phyloP scores from a whole-genome alignment of 2,329 filamentous ascomycete genomes.

The Plenodomus biglobosus region DNA sequence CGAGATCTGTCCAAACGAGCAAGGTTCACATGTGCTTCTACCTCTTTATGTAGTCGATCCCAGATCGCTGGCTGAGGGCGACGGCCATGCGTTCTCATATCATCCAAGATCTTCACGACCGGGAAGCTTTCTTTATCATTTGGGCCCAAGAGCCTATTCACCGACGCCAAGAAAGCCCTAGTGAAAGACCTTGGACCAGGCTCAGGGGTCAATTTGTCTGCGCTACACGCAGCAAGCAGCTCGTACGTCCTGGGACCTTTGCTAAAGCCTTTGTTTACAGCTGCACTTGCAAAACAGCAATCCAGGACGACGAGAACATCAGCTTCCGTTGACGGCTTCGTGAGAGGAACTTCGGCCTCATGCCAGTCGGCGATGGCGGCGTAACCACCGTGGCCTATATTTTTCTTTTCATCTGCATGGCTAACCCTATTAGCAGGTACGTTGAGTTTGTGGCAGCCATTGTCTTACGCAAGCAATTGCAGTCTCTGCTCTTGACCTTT shows the following conservation, averaged over 20 bases:
- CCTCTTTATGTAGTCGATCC: constrained; percentile 15
- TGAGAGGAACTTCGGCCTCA: constrained; percentile 18
- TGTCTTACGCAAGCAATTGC: neutral
- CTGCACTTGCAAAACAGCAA: constrained; percentile 33
- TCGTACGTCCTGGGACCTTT: constrained; percentile 7
- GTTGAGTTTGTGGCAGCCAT: neutral
- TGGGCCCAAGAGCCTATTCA: neutral
- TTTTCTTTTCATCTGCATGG: neutral
- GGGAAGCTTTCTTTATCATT: constrained; percentile 4
- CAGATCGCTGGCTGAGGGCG: constrained; percentile 1
- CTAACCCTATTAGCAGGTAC: neutral
- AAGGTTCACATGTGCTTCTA: constrained; percentile 15
- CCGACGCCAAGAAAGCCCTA: neutral
- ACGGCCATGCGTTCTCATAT: constrained; percentile 15
- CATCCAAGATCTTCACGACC: constrained; percentile 8
- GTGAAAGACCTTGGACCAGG: constrained; percentile 7
- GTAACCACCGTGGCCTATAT: neutral
- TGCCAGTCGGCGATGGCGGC: constrained; percentile 20
- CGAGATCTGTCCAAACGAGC: constrained; percentile 7
- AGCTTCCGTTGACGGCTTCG: constrained; percentile 6
- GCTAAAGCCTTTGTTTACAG: constrained; percentile 13
- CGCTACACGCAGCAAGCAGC: constrained; percentile 5
- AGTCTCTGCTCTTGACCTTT: neutral
- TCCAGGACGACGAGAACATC: constrained; percentile 38
- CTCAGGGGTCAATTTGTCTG: neutral